Base-by-base conservation (phyloP, 768 basidiomycete genomes). In the Pleurotus giganteus region DNA sequence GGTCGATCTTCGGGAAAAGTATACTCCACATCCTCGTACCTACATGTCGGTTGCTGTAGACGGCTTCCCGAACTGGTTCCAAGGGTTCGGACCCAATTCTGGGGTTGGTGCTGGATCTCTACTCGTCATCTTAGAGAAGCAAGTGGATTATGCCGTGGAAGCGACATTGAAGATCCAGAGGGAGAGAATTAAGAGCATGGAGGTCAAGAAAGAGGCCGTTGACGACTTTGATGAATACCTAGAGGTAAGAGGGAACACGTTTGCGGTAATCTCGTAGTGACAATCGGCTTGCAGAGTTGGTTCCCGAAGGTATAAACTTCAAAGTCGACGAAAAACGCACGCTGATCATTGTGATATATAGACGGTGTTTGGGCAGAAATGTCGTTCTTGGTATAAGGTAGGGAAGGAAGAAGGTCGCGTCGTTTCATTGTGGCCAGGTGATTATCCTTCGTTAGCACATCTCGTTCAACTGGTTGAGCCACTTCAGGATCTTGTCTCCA, bases 1-100 rank as follows among this genome's bases (percentile, higher is more conserved):
- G 2, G 60, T 75, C 7, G 72, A 78, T 49, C 68, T 88, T 4
- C 74, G 75, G 50, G 74, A 81, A n/a, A 76, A 76, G 53, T 84
- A 80, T 65, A 71, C 65, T 1, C 81, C 84, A 2, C 73, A 82
- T 59, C 83, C 85, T 2, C 65, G 66, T 9, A 78, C 82, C 3
- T 89, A 89, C 65, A 72, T 88, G 4, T 73, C 80, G 5, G 63
- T 86, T 28, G 76, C 79, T 19, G 75, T 82, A 17, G 80, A 85
- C 44, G 83, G 80, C 6, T 86, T 87, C 67, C 86, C 87, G n/a
- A 88, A 86, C 66, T 81, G 78, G 77, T 86, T 86, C 71, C 71
- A 77, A 52, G 62, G 70, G 17, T 61, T 80, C 8, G 85, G 85
- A 0, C 85, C 86, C 2, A 85, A 84, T 62, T 72, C 81, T 0